A percentile compares a stretch with the other conserved stretches of the same genome.
Conservation (phyloP, 371 early-diverging fungal genomes). For the Syncephalastrum racemosum region DNA sequence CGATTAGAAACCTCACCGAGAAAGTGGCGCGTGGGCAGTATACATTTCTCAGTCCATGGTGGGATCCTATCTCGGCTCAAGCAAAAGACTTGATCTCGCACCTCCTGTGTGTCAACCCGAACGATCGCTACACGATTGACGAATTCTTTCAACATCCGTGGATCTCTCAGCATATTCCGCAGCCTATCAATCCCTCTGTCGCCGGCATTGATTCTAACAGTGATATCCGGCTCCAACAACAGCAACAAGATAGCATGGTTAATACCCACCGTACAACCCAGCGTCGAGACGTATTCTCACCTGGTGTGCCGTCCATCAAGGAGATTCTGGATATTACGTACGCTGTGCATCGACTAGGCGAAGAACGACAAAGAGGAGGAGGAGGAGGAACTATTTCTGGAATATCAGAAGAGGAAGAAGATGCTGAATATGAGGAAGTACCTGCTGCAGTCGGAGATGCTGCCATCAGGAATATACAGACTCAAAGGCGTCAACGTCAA, state of each 20-base stretch:
- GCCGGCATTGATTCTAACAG: no score
- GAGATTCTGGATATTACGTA: slow-evolving; percentile 55
- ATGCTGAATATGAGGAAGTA: neutral
- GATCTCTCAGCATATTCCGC: slow-evolving; percentile 38
- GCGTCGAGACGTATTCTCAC: slow-evolving; percentile 25
- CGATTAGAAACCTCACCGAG: slow-evolving; percentile 57
- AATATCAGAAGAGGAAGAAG: slow-evolving; percentile 15
- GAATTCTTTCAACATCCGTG: slow-evolving; percentile 83
- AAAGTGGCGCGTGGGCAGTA: slow-evolving; percentile 67
- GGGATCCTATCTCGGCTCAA: slow-evolving; percentile 66
- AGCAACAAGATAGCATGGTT: no score
- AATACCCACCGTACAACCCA: no score
- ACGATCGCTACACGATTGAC: slow-evolving; percentile 58
- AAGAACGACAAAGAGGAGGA: slow-evolving; percentile 30
- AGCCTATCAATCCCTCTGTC: no score
- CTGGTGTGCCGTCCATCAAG: slow-evolving; percentile 48
- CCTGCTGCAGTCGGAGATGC: neutral
- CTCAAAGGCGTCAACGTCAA: slow-evolving; percentile 8
- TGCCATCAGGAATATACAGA: neutral
- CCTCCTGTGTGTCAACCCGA: slow-evolving; percentile 57
- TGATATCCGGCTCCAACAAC: no score
- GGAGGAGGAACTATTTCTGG: neutral
- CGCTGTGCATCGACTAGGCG: slow-evolving; percentile 55
- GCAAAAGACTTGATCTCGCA: slow-evolving; percentile 76
- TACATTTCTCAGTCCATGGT: slow-evolving; percentile 72